These are phyloP conservation scores for Funneliformis caledonium DNA, from an alignment of 371 early-diverging fungal genomes.

Conservation along the genomic window DNA sequence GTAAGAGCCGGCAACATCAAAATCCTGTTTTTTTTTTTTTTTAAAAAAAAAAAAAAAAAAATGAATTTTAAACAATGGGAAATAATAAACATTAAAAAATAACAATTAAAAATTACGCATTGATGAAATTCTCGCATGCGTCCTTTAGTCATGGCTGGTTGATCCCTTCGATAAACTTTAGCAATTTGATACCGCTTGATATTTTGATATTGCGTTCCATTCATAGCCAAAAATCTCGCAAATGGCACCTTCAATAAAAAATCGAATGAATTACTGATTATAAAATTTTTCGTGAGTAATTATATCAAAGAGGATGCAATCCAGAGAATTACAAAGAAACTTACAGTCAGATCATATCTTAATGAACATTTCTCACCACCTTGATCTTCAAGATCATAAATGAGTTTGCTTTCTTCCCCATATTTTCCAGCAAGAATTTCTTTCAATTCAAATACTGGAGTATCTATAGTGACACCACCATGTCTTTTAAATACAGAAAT, in stretches of 20 bases:
- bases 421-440: conserved; percentile 99
- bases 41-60: neutral
- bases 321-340: neutral
- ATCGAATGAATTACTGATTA: neutral
- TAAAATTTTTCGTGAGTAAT: neutral
- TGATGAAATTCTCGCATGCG: conserved; percentile 99
- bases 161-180: conserved; percentile 99
- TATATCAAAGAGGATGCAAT: neutral
- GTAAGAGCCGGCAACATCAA: conserved; percentile 97
- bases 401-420: conserved; percentile 99
- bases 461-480: conserved; percentile 98
- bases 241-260: conserved; percentile 76
- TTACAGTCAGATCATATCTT: conserved; percentile 97
- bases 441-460: conserved; percentile 99
- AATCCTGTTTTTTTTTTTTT: conserved; percentile 68
- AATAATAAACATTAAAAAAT: neutral
- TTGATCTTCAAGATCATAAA: conserved; percentile 98
- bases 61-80: no score
- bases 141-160: conserved; percentile 98
- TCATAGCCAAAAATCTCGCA: conserved; percentile 97
- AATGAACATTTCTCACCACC: conserved; percentile 98
- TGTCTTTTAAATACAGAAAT: conserved; percentile 90
- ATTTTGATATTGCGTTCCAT: conserved; percentile 79
- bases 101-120: conserved; percentile 68
- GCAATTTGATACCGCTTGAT: conserved; percentile 99